Conservation (phyloP, 2,329 filamentous ascomycete species). For the Fusarium lyarnte region DNA sequence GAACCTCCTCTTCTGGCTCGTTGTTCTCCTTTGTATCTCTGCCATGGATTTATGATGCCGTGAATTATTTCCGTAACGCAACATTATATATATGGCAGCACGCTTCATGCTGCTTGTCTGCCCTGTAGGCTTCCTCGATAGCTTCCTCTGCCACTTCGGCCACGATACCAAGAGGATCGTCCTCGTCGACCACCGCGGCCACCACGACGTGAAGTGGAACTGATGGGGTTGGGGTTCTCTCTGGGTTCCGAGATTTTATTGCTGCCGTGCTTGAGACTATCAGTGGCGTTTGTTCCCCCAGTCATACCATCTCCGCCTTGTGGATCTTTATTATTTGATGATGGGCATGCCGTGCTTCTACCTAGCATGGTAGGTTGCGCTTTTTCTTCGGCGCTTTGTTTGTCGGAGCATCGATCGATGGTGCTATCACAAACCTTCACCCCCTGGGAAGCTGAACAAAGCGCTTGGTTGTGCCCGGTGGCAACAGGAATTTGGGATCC, state of each 20-base stretch:
- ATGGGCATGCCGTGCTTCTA: neutral
- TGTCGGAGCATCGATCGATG: neutral
- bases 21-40: neutral
- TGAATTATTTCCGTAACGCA: neutral
- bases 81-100: neutral
- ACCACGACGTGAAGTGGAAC: constrained; percentile 17
- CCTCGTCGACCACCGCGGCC: constrained; percentile 42
- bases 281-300: neutral
- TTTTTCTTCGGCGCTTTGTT: neutral
- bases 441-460: neutral
- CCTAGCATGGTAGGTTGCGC: neutral
- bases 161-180: constrained; percentile 40
- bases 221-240: neutral
- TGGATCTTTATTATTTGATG: neutral
- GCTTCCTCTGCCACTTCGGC: constrained; percentile 41
- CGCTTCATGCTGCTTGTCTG: constrained; percentile 1
- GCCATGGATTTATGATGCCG: neutral
- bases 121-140: constrained; percentile 12
- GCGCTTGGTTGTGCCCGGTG: constrained; percentile 20
- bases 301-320: neutral
- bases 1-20: neutral
- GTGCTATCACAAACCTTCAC: neutral
- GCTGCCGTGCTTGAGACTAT: neutral
- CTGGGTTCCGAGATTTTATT: constrained; percentile 19
- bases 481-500: constrained; percentile 42